phyloP scores from a whole-genome alignment of 2,329 filamentous ascomycete genomes.

The Fusarium sp. region DNA sequence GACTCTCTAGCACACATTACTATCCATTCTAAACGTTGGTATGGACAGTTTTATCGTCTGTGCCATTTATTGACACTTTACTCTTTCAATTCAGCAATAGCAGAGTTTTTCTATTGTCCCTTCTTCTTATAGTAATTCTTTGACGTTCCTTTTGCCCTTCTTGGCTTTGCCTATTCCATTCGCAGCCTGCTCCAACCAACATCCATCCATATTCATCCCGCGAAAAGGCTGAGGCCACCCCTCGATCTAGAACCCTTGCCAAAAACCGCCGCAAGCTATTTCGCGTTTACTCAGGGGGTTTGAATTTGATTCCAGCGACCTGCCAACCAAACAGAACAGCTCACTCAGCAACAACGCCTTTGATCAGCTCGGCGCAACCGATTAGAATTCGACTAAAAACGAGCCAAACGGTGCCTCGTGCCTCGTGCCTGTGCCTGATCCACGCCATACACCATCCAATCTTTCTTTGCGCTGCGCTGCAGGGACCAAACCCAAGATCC shows the following conservation, averaged over 20 bases:
- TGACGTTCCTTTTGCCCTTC: neutral
- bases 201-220: slow-evolving; percentile 26
- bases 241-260: slow-evolving; percentile 46
- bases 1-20: slow-evolving; percentile 17
- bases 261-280: slow-evolving; percentile 39
- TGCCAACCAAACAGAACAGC: slow-evolving; percentile 39
- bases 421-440: neutral
- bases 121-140: slow-evolving; percentile 1
- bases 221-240: slow-evolving; percentile 45
- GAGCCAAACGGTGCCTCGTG: slow-evolving; percentile 1
- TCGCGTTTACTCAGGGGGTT: slow-evolving; percentile 49
- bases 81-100: slow-evolving; percentile 14
- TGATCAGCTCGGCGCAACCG: slow-evolving; percentile 3
- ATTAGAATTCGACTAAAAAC: slow-evolving; percentile 3
- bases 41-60: slow-evolving; percentile 1
- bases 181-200: slow-evolving; percentile 5
- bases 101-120: slow-evolving; percentile 6
- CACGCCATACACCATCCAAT: neutral
- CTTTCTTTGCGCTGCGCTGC: slow-evolving; percentile 11
- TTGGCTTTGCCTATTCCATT: slow-evolving; percentile 5
- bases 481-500: slow-evolving; percentile 32
- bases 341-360: slow-evolving; percentile 30
- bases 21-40: slow-evolving; percentile 1
- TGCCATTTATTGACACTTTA: neutral
- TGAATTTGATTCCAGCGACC: slow-evolving; percentile 28